phyloP scores from a whole-genome alignment of 78 protist species.

The Planoprotostelium fungivorum region DNA sequence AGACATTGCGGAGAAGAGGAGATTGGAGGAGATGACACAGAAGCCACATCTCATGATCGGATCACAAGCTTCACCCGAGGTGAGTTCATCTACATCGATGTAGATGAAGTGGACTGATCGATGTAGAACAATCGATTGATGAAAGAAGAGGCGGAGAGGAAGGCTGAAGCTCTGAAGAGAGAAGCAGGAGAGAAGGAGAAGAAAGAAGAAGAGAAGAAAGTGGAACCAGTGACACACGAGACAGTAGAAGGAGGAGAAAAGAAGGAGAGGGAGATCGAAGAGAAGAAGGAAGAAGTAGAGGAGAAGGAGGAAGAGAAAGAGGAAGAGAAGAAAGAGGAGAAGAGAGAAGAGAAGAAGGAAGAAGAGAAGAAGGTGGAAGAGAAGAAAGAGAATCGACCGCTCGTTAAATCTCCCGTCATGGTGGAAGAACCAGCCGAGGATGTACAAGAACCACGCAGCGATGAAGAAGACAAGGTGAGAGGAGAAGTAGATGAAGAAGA shows the following conservation, averaged over 20 bases:
- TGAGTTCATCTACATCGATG: no score
- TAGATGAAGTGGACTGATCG: no score
- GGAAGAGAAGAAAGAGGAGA: no score
- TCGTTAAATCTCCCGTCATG: background rate
- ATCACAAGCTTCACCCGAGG: background rate
- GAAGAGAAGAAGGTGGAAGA: no score
- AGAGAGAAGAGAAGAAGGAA: no score
- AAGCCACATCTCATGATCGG: background rate
- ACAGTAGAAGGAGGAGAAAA: no score
- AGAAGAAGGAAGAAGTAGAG: background rate
- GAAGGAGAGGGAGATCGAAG: background rate
- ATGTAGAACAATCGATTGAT: no score
- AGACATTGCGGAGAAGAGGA: background rate
- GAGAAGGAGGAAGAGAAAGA: no score
- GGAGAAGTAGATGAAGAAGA: background rate
- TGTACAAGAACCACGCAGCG: background rate
- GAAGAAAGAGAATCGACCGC: no score
- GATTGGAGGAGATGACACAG: background rate
- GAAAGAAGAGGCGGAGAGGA: background rate
- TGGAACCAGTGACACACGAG: no score
- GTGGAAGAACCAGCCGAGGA: background rate
- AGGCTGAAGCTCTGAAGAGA: background rate
- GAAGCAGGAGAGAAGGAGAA: background rate
- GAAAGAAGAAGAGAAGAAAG: background rate
- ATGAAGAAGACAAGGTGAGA: background rate